Evolutionary conservation across 2,329 filamentous ascomycete species (phyloP).

Genomic region (Pseudogymnoascus verrucosus): DNA sequence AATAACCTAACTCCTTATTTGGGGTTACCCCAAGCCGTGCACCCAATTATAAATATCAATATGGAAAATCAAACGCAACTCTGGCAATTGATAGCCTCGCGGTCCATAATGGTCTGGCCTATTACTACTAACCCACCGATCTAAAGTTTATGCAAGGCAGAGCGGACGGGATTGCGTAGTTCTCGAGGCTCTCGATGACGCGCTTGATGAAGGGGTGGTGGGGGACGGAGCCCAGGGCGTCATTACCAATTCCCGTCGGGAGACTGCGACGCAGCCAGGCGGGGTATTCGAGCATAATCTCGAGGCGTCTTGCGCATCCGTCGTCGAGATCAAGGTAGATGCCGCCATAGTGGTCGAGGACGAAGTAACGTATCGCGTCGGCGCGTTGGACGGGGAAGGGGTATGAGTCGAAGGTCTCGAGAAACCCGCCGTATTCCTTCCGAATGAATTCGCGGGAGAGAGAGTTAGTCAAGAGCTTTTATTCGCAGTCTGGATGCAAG

Average conservation of each 20-base stretch:
- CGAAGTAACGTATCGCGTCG: conserved; percentile 72
- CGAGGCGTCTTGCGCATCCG: conserved; percentile 32
- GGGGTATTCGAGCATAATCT: conserved; percentile 61
- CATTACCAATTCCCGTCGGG: conserved; percentile 74
- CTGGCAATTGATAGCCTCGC: too few species aligned
- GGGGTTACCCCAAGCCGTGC: too few species aligned
- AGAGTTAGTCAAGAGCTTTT: conserved; percentile 71
- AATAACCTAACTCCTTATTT: too few species aligned
- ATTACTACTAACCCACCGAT: too few species aligned
- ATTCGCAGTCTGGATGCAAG: conserved; percentile 64
- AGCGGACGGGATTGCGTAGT: too few species aligned
- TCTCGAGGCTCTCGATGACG: conserved; percentile 57
- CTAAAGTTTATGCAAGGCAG: too few species aligned
- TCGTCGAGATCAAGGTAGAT: conserved; percentile 72
- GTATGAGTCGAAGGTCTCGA: conserved; percentile 67
- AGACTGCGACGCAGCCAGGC: conserved; percentile 64
- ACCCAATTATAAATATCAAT: too few species aligned
- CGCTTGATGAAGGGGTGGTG: conserved; percentile 67
- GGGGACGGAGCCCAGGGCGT: conserved; percentile 66
- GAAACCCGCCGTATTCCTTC: conserved; percentile 68
- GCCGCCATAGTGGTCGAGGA: conserved; percentile 68
- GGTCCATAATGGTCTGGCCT: too few species aligned
- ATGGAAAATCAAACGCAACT: too few species aligned
- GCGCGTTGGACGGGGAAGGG: conserved; percentile 68
- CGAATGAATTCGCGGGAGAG: conserved; percentile 63